Conservation (phyloP, 768 basidiomycete genomes). For the Rhodotorula toruloides region DNA sequence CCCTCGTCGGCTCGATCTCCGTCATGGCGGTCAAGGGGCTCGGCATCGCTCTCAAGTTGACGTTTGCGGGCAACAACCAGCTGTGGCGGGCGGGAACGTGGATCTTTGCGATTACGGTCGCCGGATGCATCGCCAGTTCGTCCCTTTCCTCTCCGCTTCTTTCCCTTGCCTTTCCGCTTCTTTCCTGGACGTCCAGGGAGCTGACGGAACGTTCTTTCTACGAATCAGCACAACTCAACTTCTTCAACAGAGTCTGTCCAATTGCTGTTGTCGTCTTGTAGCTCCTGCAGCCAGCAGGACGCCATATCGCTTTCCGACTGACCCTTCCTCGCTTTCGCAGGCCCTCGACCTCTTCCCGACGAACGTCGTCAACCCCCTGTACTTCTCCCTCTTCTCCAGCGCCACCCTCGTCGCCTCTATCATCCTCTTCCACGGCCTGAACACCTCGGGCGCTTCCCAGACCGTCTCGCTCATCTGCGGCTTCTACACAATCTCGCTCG, state of each 20-base stretch:
- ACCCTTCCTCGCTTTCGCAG: not conserved
- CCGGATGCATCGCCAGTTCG: constrained; percentile 75
- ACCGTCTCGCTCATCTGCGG: constrained; percentile 83
- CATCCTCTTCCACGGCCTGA: constrained; percentile 95
- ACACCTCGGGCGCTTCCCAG: constrained; percentile 74
- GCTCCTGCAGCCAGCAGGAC: too few relatives aligned
- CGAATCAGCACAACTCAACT: constrained; percentile 59
- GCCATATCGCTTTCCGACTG: too few relatives aligned
- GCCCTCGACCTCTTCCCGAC: constrained; percentile 37
- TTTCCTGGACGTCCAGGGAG: not conserved
- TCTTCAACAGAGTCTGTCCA: constrained; percentile 63
- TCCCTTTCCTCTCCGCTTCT: too few relatives aligned
- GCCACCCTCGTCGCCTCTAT: constrained; percentile 88
- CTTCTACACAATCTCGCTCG: constrained; percentile 87
- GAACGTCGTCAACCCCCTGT: constrained; percentile 46
- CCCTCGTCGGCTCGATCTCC: constrained; percentile 89
- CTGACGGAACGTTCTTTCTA: constrained; percentile 51
- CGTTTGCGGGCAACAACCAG: constrained; percentile 87
- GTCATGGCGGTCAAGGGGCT: constrained; percentile 99
- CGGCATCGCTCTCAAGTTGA: constrained; percentile 92
- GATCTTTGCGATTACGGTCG: constrained; percentile 78
- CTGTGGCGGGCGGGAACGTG: constrained; percentile 94
- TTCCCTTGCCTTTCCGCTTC: constrained; percentile 64
- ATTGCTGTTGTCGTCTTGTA: too few relatives aligned
- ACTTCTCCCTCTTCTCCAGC: constrained; percentile 93